Conservation (phyloP, 345 rosid genomes). For the Physaria fendleri region DNA sequence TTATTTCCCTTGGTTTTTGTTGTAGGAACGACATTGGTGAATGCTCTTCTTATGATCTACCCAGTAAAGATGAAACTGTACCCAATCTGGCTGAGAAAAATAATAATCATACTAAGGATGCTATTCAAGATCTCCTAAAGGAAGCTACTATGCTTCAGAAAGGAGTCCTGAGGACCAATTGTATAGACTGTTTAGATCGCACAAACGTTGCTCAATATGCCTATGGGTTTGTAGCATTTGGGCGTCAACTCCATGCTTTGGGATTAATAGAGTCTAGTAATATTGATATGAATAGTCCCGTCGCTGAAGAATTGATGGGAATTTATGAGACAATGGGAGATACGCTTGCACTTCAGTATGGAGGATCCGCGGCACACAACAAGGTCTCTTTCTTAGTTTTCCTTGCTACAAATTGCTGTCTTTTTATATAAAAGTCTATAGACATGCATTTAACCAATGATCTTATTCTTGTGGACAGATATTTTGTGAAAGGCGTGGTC, state of each 20-base stretch:
- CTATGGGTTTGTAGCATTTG: conserved; percentile 80
- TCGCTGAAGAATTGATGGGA: conserved; percentile 74
- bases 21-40: conserved; percentile 42
- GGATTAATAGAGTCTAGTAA: conserved; percentile 41
- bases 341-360: conserved; percentile 91
- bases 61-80: conserved; percentile 28
- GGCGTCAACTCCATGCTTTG: conserved; percentile 65
- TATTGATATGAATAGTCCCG: conserved; percentile 61
- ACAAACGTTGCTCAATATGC: conserved; percentile 97
- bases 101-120: conserved; percentile 17
- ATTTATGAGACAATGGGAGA: conserved; percentile 93
- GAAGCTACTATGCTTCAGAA: conserved; percentile 54
- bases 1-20: conserved; percentile 19
- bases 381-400: conserved; percentile 45
- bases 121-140: conserved; percentile 24
- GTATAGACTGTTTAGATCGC: conserved; percentile 97
- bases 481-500: conserved; percentile 93
- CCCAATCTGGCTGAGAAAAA: conserved; percentile 27
- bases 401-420: neutral
- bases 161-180: conserved; percentile 88
- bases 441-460: neutral
- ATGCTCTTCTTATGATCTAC: conserved; percentile 14
- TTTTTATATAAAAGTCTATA: neutral
- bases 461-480: conserved; percentile 45
- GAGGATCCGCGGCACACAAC: conserved; percentile 98